These are phyloP conservation scores for Rubia balearica DNA, from an alignment of 305 asterid species.

Conservation along the genomic window DNA sequence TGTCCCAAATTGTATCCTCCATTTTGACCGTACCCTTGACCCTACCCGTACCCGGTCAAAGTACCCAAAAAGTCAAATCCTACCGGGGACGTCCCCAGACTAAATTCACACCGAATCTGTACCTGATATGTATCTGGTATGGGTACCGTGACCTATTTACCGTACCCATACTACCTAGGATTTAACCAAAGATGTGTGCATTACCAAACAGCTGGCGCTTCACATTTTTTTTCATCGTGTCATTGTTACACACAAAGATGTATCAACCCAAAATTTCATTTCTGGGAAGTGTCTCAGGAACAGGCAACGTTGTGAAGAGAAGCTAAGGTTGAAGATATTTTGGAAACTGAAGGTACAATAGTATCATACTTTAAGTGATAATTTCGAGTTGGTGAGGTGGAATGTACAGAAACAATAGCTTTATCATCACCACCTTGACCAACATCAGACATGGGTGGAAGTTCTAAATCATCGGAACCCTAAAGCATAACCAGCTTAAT, in stretches of 20 bases:
- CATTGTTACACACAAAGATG: conserved; percentile 93
- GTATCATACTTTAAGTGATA: conserved; percentile 46
- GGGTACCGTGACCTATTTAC: too few relatives aligned
- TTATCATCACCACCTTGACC: conserved; percentile 45
- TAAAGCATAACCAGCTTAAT: conserved; percentile 18
- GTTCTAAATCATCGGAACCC: conserved; percentile 49
- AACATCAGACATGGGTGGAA: conserved; percentile 42
- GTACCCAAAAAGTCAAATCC: too few relatives aligned
- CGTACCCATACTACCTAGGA: background rate
- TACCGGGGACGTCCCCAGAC: too few relatives aligned
- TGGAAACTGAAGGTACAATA: conserved; percentile 47
- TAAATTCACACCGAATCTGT: too few relatives aligned
- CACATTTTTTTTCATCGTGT: conserved; percentile 94
- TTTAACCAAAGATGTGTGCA: conserved; percentile 4
- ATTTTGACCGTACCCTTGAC: too few relatives aligned
- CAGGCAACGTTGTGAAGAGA: conserved; percentile 93
- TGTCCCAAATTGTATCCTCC: too few relatives aligned
- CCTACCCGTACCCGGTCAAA: too few relatives aligned
- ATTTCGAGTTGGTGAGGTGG: conserved; percentile 41
- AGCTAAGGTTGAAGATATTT: conserved; percentile 66
- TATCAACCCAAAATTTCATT: conserved; percentile 93
- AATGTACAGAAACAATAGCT: conserved; percentile 34
- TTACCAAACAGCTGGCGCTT: conserved; percentile 93
- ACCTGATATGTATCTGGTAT: too few relatives aligned
- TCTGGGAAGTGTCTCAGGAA: conserved; percentile 89